These are phyloP conservation scores for Thyridium curvatum DNA, from an alignment of 2,329 filamentous ascomycete genomes.

Conservation along the genomic window DNA sequence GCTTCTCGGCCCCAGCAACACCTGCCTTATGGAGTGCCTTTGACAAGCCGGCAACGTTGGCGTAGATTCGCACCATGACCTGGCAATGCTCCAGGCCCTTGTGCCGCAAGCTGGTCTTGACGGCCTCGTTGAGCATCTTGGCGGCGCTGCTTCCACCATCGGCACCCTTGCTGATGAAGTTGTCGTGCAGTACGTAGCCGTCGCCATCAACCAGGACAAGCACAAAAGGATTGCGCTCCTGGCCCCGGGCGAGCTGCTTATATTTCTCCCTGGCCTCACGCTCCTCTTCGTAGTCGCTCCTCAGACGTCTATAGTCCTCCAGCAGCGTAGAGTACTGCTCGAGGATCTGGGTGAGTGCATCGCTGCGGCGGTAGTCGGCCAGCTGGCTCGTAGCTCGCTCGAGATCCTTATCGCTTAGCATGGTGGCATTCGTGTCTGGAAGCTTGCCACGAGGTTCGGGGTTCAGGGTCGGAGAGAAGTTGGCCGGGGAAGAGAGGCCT, in stretches of 20 bases:
- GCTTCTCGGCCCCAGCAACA: constrained; percentile 45
- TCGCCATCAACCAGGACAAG: constrained; percentile 58
- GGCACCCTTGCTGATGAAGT: constrained; percentile 36
- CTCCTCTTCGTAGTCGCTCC: constrained; percentile 51
- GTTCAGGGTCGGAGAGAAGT: no score
- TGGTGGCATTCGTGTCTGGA: constrained; percentile 6
- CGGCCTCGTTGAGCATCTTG: constrained; percentile 41
- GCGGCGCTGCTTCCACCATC: constrained; percentile 52
- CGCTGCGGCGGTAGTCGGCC: constrained; percentile 5
- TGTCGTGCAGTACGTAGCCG: constrained; percentile 50
- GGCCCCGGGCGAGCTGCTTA: constrained; percentile 42
- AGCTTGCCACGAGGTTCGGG: no score
- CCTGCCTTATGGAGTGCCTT: constrained; percentile 40
- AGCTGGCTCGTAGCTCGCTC: constrained; percentile 9
- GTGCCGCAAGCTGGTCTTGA: constrained; percentile 41
- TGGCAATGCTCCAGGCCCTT: constrained; percentile 42
- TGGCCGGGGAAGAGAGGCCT: no score
- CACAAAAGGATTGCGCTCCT: constrained; percentile 51
- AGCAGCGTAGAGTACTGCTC: constrained; percentile 33
- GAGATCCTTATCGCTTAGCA: constrained; percentile 13
- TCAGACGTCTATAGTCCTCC: constrained; percentile 47
- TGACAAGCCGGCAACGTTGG: constrained; percentile 47
- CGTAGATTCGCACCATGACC: constrained; percentile 49
- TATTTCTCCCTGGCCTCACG: constrained; percentile 46
- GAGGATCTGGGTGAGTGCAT: constrained; percentile 6